phyloP scores from a whole-genome alignment of 805 yeast species.

The Candida peoriensis region DNA sequence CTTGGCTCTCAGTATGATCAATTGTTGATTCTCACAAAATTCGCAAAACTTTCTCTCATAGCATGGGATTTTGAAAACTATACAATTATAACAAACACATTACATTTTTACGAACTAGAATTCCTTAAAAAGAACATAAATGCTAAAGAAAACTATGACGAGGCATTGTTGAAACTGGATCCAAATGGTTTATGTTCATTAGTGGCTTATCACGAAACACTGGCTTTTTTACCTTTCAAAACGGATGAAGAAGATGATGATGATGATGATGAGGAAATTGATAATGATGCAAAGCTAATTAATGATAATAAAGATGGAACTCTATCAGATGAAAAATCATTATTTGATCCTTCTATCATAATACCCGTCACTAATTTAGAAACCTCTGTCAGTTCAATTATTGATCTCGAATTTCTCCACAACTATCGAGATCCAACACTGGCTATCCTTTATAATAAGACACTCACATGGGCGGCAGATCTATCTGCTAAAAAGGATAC shows the following conservation, averaged over 20 bases:
- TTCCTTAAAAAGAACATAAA: constrained; percentile 47
- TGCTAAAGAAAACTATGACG: constrained; percentile 20
- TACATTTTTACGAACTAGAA: constrained; percentile 81
- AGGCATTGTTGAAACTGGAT: constrained; percentile 37
- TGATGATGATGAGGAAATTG: constrained; percentile 36
- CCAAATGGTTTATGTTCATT: constrained; percentile 54
- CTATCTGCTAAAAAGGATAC: constrained; percentile 59
- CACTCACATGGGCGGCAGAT: constrained; percentile 75
- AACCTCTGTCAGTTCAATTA: constrained; percentile 51
- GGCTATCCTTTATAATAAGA: constrained; percentile 56
- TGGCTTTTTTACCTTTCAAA: constrained; percentile 68
- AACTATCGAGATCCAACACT: constrained; percentile 81
- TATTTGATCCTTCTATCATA: constrained; percentile 42
- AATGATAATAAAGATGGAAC: constrained; percentile 2
- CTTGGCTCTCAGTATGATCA: constrained; percentile 50
- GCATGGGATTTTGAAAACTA: constrained; percentile 58
- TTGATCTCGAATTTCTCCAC: constrained; percentile 66
- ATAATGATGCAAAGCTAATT: constrained; percentile 19
- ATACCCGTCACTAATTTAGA: constrained; percentile 54
- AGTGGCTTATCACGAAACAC: constrained; percentile 57
- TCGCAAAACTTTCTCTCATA: constrained; percentile 74
- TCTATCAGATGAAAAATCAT: too few species aligned
- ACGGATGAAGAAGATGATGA: constrained; percentile 35
- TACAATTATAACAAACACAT: constrained; percentile 62
- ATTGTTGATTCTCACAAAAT: constrained; percentile 59